phyloP scores from a whole-genome alignment of 306 rosid species.

The Macrotyloma uniflorum region DNA sequence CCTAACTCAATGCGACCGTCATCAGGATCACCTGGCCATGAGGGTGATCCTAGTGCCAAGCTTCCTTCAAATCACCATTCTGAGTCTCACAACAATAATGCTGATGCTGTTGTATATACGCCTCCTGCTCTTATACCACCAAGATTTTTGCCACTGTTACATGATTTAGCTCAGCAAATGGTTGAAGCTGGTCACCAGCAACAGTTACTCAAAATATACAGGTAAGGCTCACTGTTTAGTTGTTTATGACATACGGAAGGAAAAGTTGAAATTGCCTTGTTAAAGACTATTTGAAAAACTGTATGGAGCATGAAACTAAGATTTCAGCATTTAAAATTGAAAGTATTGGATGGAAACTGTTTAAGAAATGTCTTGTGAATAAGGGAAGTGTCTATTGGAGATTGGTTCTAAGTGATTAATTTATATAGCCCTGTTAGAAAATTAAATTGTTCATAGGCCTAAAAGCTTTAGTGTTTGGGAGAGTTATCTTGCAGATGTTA shows the following conservation, averaged over 20 bases:
- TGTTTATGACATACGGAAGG: slow-evolving; percentile 12
- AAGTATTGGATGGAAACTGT: slow-evolving; percentile 8
- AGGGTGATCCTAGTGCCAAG: slow-evolving; percentile 62
- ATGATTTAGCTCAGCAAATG: slow-evolving; percentile 87
- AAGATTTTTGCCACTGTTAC: slow-evolving; percentile 76
- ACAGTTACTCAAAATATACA: slow-evolving; percentile 76
- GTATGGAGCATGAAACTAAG: not conserved
- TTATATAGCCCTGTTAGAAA: not conserved
- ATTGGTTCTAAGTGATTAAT: not conserved
- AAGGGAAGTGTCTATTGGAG: slow-evolving; percentile 11
- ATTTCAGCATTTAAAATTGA: not conserved
- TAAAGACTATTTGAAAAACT: slow-evolving; percentile 29
- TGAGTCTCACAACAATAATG: slow-evolving; percentile 57
- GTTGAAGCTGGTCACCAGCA: slow-evolving; percentile 91
- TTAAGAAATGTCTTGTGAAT: not conserved
- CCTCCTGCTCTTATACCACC: slow-evolving; percentile 95
- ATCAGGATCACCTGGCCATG: slow-evolving; percentile 83
- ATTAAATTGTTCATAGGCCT: not conserved
- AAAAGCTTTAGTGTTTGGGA: not conserved
- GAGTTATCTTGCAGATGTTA: not conserved
- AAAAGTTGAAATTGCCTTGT: slow-evolving; percentile 22
- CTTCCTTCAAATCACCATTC: slow-evolving; percentile 63
- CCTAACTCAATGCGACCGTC: slow-evolving; percentile 96
- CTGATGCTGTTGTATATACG: slow-evolving; percentile 77
- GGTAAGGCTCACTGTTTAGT: slow-evolving; percentile 48